These are phyloP conservation scores for Cryptosporidium muris DNA, from an alignment of 169 alveolate genomes.

Conservation along the genomic window DNA sequence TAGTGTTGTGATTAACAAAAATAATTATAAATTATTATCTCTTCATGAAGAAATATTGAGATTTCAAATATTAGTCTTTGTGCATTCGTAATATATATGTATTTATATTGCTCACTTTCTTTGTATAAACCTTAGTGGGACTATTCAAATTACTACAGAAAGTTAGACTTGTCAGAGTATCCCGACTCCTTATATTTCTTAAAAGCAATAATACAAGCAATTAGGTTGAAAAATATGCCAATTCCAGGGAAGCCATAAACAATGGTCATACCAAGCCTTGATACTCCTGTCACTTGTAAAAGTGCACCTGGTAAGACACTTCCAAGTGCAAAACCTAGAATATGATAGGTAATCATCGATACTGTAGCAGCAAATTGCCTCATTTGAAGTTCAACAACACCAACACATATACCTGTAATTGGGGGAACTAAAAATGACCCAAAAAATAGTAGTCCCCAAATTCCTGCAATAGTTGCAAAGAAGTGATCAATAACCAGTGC, in stretches of 20 bases:
- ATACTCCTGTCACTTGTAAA: constrained; percentile 47
- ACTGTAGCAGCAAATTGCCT: constrained; percentile 67
- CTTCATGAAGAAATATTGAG: not conserved
- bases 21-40: not conserved
- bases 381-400: constrained; percentile 56
- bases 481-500: constrained; percentile 35
- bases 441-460: constrained; percentile 65
- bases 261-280: constrained; percentile 61
- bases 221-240: constrained; percentile 34
- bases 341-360: constrained; percentile 66
- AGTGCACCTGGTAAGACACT: constrained; percentile 68
- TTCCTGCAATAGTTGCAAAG: constrained; percentile 41
- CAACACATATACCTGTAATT: constrained; percentile 63
- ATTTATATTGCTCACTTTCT: too few relatives aligned
- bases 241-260: constrained; percentile 62
- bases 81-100: not conserved
- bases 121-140: too few relatives aligned
- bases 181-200: not conserved
- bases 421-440: constrained; percentile 70
- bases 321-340: constrained; percentile 67
- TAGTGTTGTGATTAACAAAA: not conserved
- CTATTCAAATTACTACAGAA: too few relatives aligned
- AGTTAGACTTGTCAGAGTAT: too few relatives aligned
- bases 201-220: constrained; percentile 47
- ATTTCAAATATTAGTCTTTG: not conserved